Evolutionary conservation across 1,139 yeast genomes (phyloP), one percentile per base, ranked within the genome.

Genomic region (Nakaseomyces delphensis): DNA sequence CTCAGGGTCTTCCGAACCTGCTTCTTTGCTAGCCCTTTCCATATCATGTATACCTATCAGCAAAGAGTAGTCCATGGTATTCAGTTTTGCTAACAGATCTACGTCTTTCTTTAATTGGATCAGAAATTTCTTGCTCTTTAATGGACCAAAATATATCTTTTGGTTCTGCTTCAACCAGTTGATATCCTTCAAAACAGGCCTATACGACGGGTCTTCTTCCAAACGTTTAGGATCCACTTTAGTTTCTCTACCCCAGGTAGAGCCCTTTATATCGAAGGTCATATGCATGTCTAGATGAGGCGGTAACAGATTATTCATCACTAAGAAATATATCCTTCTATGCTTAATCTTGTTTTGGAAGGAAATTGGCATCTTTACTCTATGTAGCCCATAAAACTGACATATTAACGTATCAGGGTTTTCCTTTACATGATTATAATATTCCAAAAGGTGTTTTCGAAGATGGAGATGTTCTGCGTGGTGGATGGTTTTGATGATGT

Each of bases 271-370:
- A 59, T 93, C 99, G 62, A 77, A 93, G 33, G 91, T 84, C 39
- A 76, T 66, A 59, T 87, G 95, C 47, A 91, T 81, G 51, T 85
- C 94, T 45, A 91, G 73, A 57, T 86, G 89, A 5, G 97, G 95
- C 0, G 99, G 98, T 64, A 93, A 91, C 43, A 93, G 70, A 59
- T 93, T 93, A 67, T 93, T 93, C 98, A 93, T 93, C 36, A 93
- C 96, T 44, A 93, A 73, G 54, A 93, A 91, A 64, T 93, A 95
- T 35, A 91, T 86, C 60, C 86, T 89, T 47, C 93, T 76, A 45
- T 73, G 73, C 36, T 76, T 77, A 14, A 67, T 56, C 29, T 64
- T 64, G 42, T 55, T 57, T 48, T 58, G 55, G 37, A 60, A 59
- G 18, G 81, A 77, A 32, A 83, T 74, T 10, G 91, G 95, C 77